Evolutionary conservation across 768 basidiomycete species (phyloP), one percentile per base, ranked within the genome.

Genomic region (Amanita rubescens): DNA sequence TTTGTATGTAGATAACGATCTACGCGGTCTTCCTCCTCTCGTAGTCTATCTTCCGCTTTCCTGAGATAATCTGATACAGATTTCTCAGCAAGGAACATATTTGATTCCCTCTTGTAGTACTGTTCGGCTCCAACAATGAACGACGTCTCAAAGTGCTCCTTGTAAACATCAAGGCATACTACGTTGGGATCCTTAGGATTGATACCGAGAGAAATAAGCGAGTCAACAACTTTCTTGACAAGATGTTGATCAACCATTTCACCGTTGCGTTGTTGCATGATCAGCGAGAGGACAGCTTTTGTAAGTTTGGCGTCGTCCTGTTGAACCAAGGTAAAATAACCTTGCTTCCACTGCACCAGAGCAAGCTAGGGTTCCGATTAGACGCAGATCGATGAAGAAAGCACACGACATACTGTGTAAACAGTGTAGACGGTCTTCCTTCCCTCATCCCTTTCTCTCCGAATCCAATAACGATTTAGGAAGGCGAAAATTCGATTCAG

Each of bases 401-500:
- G 49, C 32, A 35, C 12, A 49, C 25, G 50, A 24, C 27, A 62
- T 61, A 96, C 94, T 20, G 94, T 99, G 68, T 98, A 98, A 17
- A 99, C 91, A 2, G 84, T 85, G 68, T 95, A 99, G 22, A 98
- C 88, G 35, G 86, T 86, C 70, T 94, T 95, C 66, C 95, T 82
- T 12, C 96, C 96, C 65, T 98, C 96, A 62, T 98, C 95, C 65
- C 95, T 85, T 67, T 98, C 94, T 53, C 94, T 82, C 72, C 95
- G 98, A 43, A 99, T 94, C 96, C 96, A 99, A 67, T 97, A 94
- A 20, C 96, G 89, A 68, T 98, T 98, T 55, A 99, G 80, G 71
- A 97, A 98, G 8, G 90, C 90, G 75, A 98, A 98, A 33, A 99
- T 70, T 54, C 95, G 87, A 65, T 98, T 94, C 65, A 97, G 86